These are phyloP conservation scores for Dichotomopilus funicola DNA, from an alignment of 2,329 filamentous ascomycete genomes.

Conservation along the genomic window DNA sequence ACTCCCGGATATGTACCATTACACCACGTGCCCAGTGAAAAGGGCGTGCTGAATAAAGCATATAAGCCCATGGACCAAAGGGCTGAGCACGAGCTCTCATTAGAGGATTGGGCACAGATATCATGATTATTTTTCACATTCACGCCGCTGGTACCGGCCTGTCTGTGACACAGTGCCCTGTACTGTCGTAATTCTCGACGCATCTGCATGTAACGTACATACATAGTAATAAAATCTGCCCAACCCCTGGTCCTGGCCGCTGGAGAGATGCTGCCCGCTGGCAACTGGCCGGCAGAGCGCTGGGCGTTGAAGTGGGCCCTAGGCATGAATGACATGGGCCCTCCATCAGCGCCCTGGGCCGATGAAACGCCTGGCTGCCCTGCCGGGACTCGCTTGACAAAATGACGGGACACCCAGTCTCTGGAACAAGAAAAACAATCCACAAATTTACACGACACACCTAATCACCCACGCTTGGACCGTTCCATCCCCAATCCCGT, in stretches of 20 bases:
- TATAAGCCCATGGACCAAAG: too few relatives aligned
- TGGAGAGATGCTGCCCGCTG: slow-evolving; percentile 13
- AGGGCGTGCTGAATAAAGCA: too few relatives aligned
- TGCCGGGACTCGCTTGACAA: slow-evolving; percentile 9
- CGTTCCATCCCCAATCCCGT: background rate
- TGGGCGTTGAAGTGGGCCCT: slow-evolving; percentile 10
- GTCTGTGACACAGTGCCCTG: too few relatives aligned
- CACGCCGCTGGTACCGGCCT: too few relatives aligned
- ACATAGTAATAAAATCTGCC: slow-evolving; percentile 5
- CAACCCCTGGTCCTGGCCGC: slow-evolving; percentile 7
- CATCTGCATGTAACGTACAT: too few relatives aligned
- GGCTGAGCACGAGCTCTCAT: too few relatives aligned
- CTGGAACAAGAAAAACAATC: slow-evolving; percentile 12
- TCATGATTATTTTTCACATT: too few relatives aligned
- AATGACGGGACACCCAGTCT: slow-evolving; percentile 9
- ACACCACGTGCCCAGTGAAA: background rate
- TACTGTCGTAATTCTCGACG: too few relatives aligned
- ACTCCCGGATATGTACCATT: background rate
- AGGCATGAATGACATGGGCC: slow-evolving; percentile 17
- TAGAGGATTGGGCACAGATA: too few relatives aligned
- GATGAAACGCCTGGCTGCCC: slow-evolving; percentile 17
- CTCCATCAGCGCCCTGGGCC: slow-evolving; percentile 14
- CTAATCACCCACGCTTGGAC: slow-evolving; percentile 4
- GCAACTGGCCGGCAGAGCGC: slow-evolving; percentile 12
- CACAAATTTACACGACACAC: too few relatives aligned